A percentile compares a stretch with the other conserved stretches of the same genome.
phyloP scores from a whole-genome alignment of 208 protist genomes.

The Leishmania amazonensis region DNA sequence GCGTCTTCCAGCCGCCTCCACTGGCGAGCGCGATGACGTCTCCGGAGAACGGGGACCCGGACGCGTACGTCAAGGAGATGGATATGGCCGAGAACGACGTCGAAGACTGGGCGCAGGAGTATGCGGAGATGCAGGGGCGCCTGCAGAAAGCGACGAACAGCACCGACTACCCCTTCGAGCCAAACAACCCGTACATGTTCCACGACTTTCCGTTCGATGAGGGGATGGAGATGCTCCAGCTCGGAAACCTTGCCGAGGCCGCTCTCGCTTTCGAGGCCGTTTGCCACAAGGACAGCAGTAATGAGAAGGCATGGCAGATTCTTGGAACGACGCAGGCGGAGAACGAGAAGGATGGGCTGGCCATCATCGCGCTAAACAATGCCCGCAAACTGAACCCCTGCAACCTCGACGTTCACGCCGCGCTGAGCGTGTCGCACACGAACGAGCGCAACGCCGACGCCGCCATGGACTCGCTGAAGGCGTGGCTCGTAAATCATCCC shows the following conservation, averaged over 20 bases:
- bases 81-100: constrained; percentile 48
- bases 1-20: constrained; percentile 39
- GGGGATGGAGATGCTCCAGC: constrained; percentile 69
- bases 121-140: constrained; percentile 64
- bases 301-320: constrained; percentile 76
- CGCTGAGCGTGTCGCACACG: constrained; percentile 82
- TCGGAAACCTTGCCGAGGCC: constrained; percentile 85
- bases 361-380: constrained; percentile 89
- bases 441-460: constrained; percentile 83
- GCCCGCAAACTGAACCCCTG: constrained; percentile 63
- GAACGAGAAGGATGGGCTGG: constrained; percentile 90
- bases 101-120: constrained; percentile 83
- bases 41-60: constrained; percentile 5
- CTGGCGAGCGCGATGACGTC: constrained; percentile 8
- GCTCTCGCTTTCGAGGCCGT: constrained; percentile 90
- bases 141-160: constrained; percentile 51
- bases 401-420: constrained; percentile 77
- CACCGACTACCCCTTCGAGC: constrained; percentile 89
- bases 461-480: constrained; percentile 74
- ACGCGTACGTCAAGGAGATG: constrained; percentile 23
- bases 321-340: constrained; percentile 88
- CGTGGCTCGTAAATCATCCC: constrained; percentile 79
- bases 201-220: constrained; percentile 78
- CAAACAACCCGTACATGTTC: constrained; percentile 88
- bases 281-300: constrained; percentile 72